Percentiles rank a stretch among this genome's conserved stretches.
Conservation (phyloP, 2,329 filamentous ascomycete genomes). For the Colletotrichum sp. region DNA sequence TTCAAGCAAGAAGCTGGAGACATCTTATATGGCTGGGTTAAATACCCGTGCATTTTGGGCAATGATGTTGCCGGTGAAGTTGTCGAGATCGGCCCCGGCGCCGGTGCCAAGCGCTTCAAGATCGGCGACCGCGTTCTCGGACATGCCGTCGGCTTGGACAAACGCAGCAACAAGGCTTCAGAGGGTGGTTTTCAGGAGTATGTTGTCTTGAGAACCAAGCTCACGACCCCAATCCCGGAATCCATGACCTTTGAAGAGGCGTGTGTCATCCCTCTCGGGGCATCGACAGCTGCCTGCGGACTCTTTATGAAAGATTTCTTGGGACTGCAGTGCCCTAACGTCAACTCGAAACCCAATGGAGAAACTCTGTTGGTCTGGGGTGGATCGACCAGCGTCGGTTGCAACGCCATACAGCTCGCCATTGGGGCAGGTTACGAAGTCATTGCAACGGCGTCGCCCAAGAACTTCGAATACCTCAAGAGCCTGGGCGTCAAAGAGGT, state of each 20-base stretch:
- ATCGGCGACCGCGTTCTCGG: slow-evolving; percentile 31
- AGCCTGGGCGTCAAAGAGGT: slow-evolving; percentile 46
- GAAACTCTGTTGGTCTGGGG: slow-evolving; percentile 46
- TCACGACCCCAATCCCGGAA: slow-evolving; percentile 26
- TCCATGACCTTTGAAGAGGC: slow-evolving; percentile 27
- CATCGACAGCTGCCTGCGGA: slow-evolving; percentile 30
- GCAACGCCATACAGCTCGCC: slow-evolving; percentile 50
- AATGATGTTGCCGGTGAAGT: slow-evolving; percentile 36
- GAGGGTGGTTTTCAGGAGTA: slow-evolving; percentile 31
- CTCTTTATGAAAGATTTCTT: slow-evolving; percentile 28
- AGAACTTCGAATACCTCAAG: slow-evolving; percentile 48
- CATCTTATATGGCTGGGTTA: slow-evolving; percentile 22
- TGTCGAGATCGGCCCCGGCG: slow-evolving; percentile 27
- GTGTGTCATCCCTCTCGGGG: slow-evolving; percentile 29
- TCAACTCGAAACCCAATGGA: slow-evolving; percentile 15
- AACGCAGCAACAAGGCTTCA: slow-evolving; percentile 32
- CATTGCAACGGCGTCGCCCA: slow-evolving; percentile 43
- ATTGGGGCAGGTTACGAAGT: slow-evolving; percentile 49
- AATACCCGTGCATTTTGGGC: slow-evolving; percentile 36
- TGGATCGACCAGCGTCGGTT: slow-evolving; percentile 52
- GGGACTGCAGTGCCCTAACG: slow-evolving; percentile 23
- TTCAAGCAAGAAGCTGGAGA: slow-evolving; percentile 26
- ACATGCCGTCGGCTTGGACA: slow-evolving; percentile 33
- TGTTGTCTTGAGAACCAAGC: slow-evolving; percentile 14
- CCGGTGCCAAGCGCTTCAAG: slow-evolving; percentile 24